Evolutionary conservation across 192 early-diverging fungal species (phyloP), one percentile per base, ranked within the genome.

Genomic region (Umbelopsis ramanniana): DNA sequence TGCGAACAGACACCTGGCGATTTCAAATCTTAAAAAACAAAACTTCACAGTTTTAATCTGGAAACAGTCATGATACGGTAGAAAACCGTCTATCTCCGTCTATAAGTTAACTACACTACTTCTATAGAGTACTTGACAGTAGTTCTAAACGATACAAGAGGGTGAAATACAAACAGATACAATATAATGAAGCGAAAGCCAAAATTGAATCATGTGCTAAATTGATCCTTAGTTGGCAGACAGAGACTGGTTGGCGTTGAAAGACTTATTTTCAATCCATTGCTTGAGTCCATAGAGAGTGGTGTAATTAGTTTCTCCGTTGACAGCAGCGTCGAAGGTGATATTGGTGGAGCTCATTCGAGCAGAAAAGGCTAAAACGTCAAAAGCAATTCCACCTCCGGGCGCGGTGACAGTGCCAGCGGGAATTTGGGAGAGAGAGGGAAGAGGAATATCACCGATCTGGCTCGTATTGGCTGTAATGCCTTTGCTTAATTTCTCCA

Each of bases 221-320:
- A 43, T 11, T 2, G 8, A 1, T 43, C 40, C 11, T 12, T 43
- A 43, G 40, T 12, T 43, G 11, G 8, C 40, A 43, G 6, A 11
- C 40, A 43, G 40, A 43, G 40, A 43, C 11, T 43, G 40, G 6
- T 50, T 50, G 48, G 48, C 19, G 17, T 50, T 12, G 6, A 21
- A 15, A n/a, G 46, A 9, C 47, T 76, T 76, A 14, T 55, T 66
- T 26, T 33, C 21, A 14, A 76, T 53, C 75, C 75, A 79, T 29
- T 74, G 50, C 37, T 79, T 79, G 45, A 79, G 8, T 26, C 53
- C 73, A 29, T 68, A 72, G n/a, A 79, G 67, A 11, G 77, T 72
- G 12, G n/a, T 29, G 47, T 72, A 52, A 8, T 37, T 29, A 10
- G 73, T 79, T 3, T 48, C 60, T 5, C 77, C 77, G 26, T 79